Evolutionary conservation across 1,284 basidiomycete species (phyloP), one percentile per base, ranked within the genome.

Genomic region (Puccinia coronata): DNA sequence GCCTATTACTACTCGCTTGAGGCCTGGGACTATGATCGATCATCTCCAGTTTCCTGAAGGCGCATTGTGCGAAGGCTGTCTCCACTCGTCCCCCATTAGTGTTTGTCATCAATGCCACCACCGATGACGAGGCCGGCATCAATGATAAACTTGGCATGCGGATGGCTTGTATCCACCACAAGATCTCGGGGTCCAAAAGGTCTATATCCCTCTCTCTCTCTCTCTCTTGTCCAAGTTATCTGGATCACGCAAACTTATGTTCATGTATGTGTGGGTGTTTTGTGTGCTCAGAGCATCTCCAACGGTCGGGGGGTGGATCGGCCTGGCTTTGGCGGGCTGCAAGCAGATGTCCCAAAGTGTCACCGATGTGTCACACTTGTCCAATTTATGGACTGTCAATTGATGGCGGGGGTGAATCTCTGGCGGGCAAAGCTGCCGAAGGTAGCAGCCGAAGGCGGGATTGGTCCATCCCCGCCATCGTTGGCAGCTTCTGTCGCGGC

Each of bases 81-180:
- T 9, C 11, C 8, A 43, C 39, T 25, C 63, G 8, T 1, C 63
- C 63, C 51, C 31, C 57, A 28, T 23, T 71, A 9, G 79, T 81
- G 5, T 39, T 74, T 4, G 82, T 86, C 25, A 91, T 98, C 79
- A 96, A 97, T 86, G 95, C 96, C 0, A 90, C 86, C 0, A 89
- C 90, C 2, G 93, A 96, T 82, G 96, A 98, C 85, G 95, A 97
- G 85, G 89, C 91, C 0, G 94, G 92, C 0, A 93, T 99, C 55
- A 94, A 94, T 0, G 95, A 98, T 84, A 94, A 97, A 85, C 89
- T 99, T 11, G 92, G 93, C 0, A 91, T 95, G 31, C 92, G 95
- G 0, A 88, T 99, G 81, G 89, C 94, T 20, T 89, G 92, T 16
- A 90, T 99, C 2, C 92, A 91, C 0, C 93, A 95, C 85, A 95